Base-by-base conservation (phyloP, 164 flowering plant genomes). In the Taxillus chinensis region DNA sequence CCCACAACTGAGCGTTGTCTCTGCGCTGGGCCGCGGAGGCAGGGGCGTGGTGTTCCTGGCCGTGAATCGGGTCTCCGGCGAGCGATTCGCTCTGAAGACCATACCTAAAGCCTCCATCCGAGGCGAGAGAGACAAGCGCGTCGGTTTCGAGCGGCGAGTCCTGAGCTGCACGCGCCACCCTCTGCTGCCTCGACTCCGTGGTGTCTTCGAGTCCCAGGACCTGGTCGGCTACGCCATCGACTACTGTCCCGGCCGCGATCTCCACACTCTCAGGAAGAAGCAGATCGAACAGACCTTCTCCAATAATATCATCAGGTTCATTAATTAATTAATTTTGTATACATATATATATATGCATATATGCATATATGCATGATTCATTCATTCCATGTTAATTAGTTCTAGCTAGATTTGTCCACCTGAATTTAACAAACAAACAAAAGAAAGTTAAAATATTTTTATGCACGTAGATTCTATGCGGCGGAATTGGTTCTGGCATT, bases 271-370 rank as follows among this genome's bases (percentile, higher is more conserved):
- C 3, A 51, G 87, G 42, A 78, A 75, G 51, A 68, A 67, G 15
- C 96, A 89, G 71, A 77, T 85, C 4, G 96, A 91, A 68, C 76
- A 80, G 51, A 88, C 82, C 86, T 91, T 91, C 71, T 87, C 96
- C 57, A 83, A 80, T 39, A 90, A 86, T 2, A 59, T 76, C 38
- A 91, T 87, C 68, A 82, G 96, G 97, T 88, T 57, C 12, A 14
- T 52, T n/a, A n/a, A n/a, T n/a, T n/a, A n/a, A 11, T 42, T 39
- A 5, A 17, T 16, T 45, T 27, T 27, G 2, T 27, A 27, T 27
- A 27, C 27, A 27, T 27, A 27, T 2, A 27, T 27, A 27, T 2
- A 27, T 27, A 27, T 27, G 2, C 2, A 27, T 27, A 27, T 27
- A 27, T 27, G 2, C 2, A 27, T 27, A 27, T 27, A 27, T 27